Percentiles rank a stretch among this genome's conserved stretches.
Conservation (phyloP, 768 basidiomycete genomes). For the Lentinula guzmanii region DNA sequence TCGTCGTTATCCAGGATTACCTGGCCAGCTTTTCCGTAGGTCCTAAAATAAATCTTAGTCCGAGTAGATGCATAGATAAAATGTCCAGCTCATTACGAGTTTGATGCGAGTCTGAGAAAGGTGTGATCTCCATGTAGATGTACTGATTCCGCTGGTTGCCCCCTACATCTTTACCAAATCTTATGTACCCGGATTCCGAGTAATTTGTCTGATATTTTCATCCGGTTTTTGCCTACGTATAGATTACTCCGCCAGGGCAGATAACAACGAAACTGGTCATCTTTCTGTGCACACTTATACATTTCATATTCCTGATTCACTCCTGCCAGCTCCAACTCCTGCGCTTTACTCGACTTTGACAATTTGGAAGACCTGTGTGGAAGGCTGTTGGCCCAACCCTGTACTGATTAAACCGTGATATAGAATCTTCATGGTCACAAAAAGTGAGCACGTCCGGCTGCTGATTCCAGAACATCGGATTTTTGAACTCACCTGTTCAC, state of each 20-base stretch:
- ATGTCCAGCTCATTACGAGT: constrained; percentile 34
- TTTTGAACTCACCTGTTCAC: not conserved
- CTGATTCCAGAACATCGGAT: not conserved
- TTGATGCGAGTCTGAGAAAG: constrained; percentile 14
- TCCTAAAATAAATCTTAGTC: constrained; percentile 10
- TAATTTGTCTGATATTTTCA: too few species aligned
- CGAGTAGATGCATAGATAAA: constrained; percentile 37
- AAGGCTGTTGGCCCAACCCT: too few species aligned
- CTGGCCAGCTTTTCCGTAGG: constrained; percentile 22
- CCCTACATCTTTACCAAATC: too few species aligned
- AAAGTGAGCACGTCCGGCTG: too few species aligned
- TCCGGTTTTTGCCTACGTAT: not conserved
- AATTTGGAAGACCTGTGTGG: not conserved
- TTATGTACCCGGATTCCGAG: too few species aligned
- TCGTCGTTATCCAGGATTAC: constrained; percentile 48
- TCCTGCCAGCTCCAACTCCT: not conserved
- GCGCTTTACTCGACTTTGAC: not conserved
- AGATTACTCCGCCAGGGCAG: too few species aligned
- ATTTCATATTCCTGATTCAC: not conserved
- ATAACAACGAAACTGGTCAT: too few species aligned
- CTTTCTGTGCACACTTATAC: too few species aligned
- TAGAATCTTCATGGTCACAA: too few species aligned
- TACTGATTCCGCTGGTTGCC: constrained; percentile 12
- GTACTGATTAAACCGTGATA: too few species aligned
- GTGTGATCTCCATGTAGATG: constrained; percentile 34